Evolutionary conservation across 345 rosid species (phyloP).

Genomic region (Gynandropsis gynandra): DNA sequence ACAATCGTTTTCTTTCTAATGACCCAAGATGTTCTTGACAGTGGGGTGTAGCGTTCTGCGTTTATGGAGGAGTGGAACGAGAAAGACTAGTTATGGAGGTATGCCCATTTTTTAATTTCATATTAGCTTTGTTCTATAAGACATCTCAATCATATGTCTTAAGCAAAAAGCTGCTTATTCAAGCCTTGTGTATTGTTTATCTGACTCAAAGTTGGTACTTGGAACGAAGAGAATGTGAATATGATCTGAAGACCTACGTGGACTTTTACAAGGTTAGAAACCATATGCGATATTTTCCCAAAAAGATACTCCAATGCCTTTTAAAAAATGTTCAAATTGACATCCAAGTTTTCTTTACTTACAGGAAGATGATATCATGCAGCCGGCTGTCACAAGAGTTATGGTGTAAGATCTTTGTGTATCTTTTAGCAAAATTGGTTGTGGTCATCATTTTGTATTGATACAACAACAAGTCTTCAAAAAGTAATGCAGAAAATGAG

Average conservation of each 20-base stretch:
- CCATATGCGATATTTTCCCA: neutral
- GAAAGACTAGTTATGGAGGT: slow-evolving; percentile 88
- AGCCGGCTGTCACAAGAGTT: slow-evolving; percentile 64
- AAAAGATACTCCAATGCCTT: neutral
- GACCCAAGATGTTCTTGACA: slow-evolving; percentile 10
- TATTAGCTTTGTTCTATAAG: neutral
- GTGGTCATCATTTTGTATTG: too few species aligned
- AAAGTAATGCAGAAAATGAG: too few species aligned
- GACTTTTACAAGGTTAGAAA: slow-evolving; percentile 68
- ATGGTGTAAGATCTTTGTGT: slow-evolving; percentile 61
- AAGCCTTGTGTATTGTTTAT: slow-evolving; percentile 1
- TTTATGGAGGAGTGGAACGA: slow-evolving; percentile 70
- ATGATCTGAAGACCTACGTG: slow-evolving; percentile 64
- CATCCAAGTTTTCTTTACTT: slow-evolving; percentile 6
- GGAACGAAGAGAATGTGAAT: slow-evolving; percentile 95
- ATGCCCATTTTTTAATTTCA: slow-evolving; percentile 4
- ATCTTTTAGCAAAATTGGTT: neutral
- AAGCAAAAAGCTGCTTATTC: neutral
- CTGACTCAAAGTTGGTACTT: slow-evolving; percentile 44
- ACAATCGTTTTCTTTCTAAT: slow-evolving; percentile 8
- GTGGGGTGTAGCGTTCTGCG: slow-evolving; percentile 85
- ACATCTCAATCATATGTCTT: too few species aligned
- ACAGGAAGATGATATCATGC: slow-evolving; percentile 54
- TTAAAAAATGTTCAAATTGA: neutral
- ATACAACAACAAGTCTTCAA: too few species aligned